These are phyloP conservation scores for Plasmodium gaboni DNA, from an alignment of 169 alveolate genomes.

Conservation along the genomic window DNA sequence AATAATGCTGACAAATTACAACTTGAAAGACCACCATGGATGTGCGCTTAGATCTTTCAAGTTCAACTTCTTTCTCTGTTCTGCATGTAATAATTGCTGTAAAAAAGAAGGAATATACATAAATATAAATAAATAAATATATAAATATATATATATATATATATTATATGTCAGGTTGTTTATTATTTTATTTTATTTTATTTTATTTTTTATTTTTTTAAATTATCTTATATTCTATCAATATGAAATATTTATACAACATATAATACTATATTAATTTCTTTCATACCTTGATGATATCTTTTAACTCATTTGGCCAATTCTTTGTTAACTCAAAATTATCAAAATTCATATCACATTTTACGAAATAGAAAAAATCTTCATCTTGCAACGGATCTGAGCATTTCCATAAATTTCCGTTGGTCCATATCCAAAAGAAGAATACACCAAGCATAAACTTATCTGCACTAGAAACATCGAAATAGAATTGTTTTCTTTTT, in stretches of 20 bases:
- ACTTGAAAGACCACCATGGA: slow-evolving; percentile 74
- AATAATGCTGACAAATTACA: not conserved
- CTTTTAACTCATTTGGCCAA: slow-evolving; percentile 61
- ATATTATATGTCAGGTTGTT: not conserved
- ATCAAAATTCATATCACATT: slow-evolving; percentile 72
- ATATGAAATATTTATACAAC: not conserved
- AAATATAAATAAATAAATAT: not conserved
- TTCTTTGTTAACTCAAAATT: slow-evolving; percentile 59
- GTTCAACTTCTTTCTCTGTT: slow-evolving; percentile 52
- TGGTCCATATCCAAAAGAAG: slow-evolving; percentile 88
- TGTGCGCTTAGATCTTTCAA: slow-evolving; percentile 56
- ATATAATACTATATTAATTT: not conserved
- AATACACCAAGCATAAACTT: slow-evolving; percentile 76
- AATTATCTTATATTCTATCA: too few species aligned
- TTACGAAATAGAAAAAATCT: slow-evolving; percentile 75
- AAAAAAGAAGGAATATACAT: not conserved
- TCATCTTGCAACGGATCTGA: slow-evolving; percentile 85
- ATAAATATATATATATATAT: not conserved
- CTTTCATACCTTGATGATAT: slow-evolving; percentile 37
- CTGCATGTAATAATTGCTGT: slow-evolving; percentile 54
- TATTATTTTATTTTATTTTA: too few species aligned
- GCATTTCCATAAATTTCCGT: slow-evolving; percentile 86
- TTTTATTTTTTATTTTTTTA: too few species aligned
- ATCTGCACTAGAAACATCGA: slow-evolving; percentile 86
- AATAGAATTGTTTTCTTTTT: slow-evolving; percentile 80